Conservation (phyloP, 768 basidiomycete genomes). For the Russula griseocarnosa region DNA sequence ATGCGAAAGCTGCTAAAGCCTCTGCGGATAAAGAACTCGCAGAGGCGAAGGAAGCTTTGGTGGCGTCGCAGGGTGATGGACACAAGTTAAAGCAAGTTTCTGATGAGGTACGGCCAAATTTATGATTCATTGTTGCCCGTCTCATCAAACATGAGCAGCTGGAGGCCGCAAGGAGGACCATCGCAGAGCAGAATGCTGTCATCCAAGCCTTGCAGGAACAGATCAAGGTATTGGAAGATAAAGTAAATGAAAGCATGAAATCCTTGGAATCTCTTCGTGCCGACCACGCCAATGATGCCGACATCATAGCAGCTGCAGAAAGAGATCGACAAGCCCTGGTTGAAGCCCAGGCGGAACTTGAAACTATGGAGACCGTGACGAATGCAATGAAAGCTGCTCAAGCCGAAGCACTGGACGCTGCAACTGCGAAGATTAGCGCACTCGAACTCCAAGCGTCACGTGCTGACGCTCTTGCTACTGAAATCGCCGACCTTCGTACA, state of each 20-base stretch:
- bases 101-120: constrained; percentile 48
- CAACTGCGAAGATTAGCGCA: constrained; percentile 42
- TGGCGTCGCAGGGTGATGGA: constrained; percentile 34
- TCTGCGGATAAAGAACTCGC: constrained; percentile 48
- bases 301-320: constrained; percentile 48
- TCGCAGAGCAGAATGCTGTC: constrained; percentile 42
- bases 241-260: constrained; percentile 48
- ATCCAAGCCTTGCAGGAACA: constrained; percentile 49
- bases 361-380: constrained; percentile 49
- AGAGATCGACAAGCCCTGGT: constrained; percentile 60
- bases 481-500: constrained; percentile 49
- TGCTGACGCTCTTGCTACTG: constrained; percentile 43
- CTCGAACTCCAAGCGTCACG: constrained; percentile 47
- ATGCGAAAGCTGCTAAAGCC: constrained; percentile 48
- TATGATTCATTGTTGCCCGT: neutral
- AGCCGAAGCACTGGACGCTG: constrained; percentile 46
- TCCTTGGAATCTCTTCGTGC: constrained; percentile 49
- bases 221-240: constrained; percentile 48
- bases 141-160: constrained; percentile 41
- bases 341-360: constrained; percentile 60
- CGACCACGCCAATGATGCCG: constrained; percentile 43
- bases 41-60: constrained; percentile 42
- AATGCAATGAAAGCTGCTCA: constrained; percentile 51
- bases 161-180: constrained; percentile 43
- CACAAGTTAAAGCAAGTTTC: constrained; percentile 41